Evolutionary conservation across 2,329 filamentous ascomycete genomes (phyloP).

Genomic region (Hymenoscyphus infarciens): DNA sequence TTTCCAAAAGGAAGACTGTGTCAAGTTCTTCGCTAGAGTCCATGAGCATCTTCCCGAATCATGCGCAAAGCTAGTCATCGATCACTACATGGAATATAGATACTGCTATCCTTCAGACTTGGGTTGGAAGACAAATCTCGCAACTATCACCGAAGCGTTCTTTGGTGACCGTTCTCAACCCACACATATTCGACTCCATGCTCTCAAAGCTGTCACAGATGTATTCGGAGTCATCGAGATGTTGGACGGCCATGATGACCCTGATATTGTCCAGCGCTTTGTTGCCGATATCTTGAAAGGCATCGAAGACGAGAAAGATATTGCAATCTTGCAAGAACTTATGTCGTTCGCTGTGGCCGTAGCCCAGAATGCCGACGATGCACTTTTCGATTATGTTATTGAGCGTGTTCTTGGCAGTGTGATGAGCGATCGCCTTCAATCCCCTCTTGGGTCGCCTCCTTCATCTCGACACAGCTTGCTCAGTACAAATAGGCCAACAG

Average conservation of each 20-base stretch:
- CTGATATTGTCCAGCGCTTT: slow-evolving; percentile 54
- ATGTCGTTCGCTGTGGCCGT: slow-evolving; percentile 63
- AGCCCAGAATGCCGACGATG: slow-evolving; percentile 54
- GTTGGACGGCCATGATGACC: slow-evolving; percentile 55
- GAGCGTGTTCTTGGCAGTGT: slow-evolving; percentile 51
- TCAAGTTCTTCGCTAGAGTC: slow-evolving; percentile 63
- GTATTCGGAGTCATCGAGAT: slow-evolving; percentile 46
- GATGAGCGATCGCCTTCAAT: slow-evolving; percentile 42
- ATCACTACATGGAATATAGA: slow-evolving; percentile 65
- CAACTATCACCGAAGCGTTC: slow-evolving; percentile 58
- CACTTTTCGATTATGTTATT: slow-evolving; percentile 57
- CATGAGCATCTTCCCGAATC: slow-evolving; percentile 61
- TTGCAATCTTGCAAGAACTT: slow-evolving; percentile 60
- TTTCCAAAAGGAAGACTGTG: slow-evolving; percentile 61
- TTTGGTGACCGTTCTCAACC: slow-evolving; percentile 60
- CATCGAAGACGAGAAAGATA: slow-evolving; percentile 61
- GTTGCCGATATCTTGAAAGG: slow-evolving; percentile 59
- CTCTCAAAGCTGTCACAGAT: slow-evolving; percentile 55
- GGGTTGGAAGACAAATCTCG: slow-evolving; percentile 63
- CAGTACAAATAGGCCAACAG: slow-evolving; percentile 20
- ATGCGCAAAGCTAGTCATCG: slow-evolving; percentile 60
- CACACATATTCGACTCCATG: slow-evolving; percentile 58
- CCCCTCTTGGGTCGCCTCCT: slow-evolving; percentile 38
- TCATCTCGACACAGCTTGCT: slow-evolving; percentile 27
- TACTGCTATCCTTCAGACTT: slow-evolving; percentile 69